Evolutionary conservation across 2,329 filamentous ascomycete genomes (phyloP), one percentile per base, ranked within the genome.

Genomic region (Pseudopithomyces maydicus): DNA sequence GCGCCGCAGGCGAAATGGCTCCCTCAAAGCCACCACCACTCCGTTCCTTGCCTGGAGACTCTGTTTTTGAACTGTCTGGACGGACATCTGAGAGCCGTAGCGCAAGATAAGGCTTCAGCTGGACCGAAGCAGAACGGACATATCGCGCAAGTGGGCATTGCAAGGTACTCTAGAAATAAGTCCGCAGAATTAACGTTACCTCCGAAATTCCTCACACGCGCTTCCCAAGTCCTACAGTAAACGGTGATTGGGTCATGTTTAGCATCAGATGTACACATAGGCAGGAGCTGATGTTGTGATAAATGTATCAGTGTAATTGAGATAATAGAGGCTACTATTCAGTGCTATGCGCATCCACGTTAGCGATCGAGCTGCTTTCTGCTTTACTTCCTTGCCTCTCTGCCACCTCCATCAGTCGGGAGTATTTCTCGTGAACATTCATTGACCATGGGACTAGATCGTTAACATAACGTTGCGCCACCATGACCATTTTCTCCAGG

Each of bases 381-480:
- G 17, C 22, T 42, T 42, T 42, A 22, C 22, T 42, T 42, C 22
- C 17, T 42, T 55, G 26, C 48, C 47, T 47, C 15, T 51, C 6
- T n/a, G 36, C 48, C 6, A 59, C 36, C 1, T 54, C 45, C 44
- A 58, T 22, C 53, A 63, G 22, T 51, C 53, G 54, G 32, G 36
- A 56, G 39, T 57, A 63, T 35, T 57, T 63, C 6, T 63, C 29
- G 32, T 63, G 32, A 23, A 63, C 61, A 39, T 61, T 56, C 10
- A 61, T 49, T 2, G 19, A 63, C 61, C 20, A 63, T 48, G 55
- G 48, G 17, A 61, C 48, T 3, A 63, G 41, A 52, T 43, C 50
- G 19, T 61, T 44, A 5, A 61, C 41, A 52, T 63, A 63, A 42
- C 52, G 41, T 32, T 51, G 19, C 8, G 52, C 44, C 50, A 23